Conservation (phyloP, 192 early-diverging fungal genomes). For the Diversispora epigaea region DNA sequence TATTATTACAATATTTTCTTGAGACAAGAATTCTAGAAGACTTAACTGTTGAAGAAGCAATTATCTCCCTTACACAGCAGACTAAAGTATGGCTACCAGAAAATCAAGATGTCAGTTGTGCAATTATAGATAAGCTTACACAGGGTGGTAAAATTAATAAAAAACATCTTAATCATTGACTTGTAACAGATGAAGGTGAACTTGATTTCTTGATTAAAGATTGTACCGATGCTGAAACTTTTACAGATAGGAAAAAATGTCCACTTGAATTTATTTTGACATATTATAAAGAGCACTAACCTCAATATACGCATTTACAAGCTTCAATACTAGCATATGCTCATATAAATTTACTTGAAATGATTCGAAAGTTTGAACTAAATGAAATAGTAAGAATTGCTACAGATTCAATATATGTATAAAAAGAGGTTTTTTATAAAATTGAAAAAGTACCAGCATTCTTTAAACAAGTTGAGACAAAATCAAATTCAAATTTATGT, state of each 20-base stretch:
- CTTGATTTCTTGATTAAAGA: too few species aligned
- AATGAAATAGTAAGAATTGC: slow-evolving; percentile 23
- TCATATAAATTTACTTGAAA: slow-evolving; percentile 19
- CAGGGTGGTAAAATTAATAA: too few species aligned
- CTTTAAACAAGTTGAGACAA: slow-evolving; percentile 1
- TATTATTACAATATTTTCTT: slow-evolving; percentile 9
- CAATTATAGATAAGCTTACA: too few species aligned
- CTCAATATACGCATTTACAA: slow-evolving; percentile 15
- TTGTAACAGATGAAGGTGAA: too few species aligned
- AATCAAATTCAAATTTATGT: not conserved
- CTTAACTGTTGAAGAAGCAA: slow-evolving; percentile 15
- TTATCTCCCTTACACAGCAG: slow-evolving; percentile 21
- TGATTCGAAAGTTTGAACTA: slow-evolving; percentile 2
- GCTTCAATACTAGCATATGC: slow-evolving; percentile 14
- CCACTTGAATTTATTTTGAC: slow-evolving; percentile 6
- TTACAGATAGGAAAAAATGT: slow-evolving; percentile 18
- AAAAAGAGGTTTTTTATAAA: slow-evolving; percentile 12
- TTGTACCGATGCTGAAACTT: slow-evolving; percentile 3
- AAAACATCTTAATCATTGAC: too few species aligned
- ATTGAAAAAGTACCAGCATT: slow-evolving; percentile 16
- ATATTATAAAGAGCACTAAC: not conserved
- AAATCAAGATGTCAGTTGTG: too few species aligned
- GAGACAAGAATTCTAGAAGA: too few species aligned
- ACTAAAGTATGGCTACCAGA: too few species aligned
- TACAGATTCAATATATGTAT: too few species aligned